Base-by-base conservation (phyloP, 2,329 filamentous ascomycete genomes). In the Colletotrichum tabaci region DNA sequence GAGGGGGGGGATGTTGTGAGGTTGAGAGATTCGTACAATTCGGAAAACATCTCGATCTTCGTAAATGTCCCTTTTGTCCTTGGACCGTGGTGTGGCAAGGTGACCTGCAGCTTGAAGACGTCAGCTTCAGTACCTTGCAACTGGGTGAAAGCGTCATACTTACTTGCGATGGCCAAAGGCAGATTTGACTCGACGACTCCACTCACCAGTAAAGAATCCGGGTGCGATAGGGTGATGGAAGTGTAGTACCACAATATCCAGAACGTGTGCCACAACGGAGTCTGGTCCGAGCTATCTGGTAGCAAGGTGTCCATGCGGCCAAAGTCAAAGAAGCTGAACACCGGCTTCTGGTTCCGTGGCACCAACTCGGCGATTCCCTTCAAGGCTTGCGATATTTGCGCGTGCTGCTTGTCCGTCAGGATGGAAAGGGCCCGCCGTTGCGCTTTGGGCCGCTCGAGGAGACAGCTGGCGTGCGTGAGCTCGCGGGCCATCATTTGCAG, bases 201-300 rank as follows among this genome's bases (percentile, higher is more conserved):
- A 13, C 57, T 67, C 5, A 67, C 65, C 2, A 67, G 42, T 1
- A 67, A 38, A 2, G 65, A 67, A 50, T 67, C 65, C 7, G 65
- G 65, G 15, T 67, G 65, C 0, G 65, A 67, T 4, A 67, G 10
- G 16, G 65, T 67, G 15, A 67, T 67, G n/a, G 65, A 67, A 1
- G 65, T 67, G 30, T 67, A 67, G 5, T 67, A 67, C 65, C 65
- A 67, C 3, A 67, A 16, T 2, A 67, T 63, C 65, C 65, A 67
- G 50, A 67, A 67, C 13, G 57, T 67, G 21, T 67, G 65, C 65
- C 65, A 67, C 12, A 67, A n/a, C 12, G 65, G 65, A 9, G 65
- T 67, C 15, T 67, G 65, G 30, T 67, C 65, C 6, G 23, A 42
- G 1, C 40, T 26, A 9, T 67, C 57, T 1, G 65, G 40, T 10